Evolutionary conservation across 306 rosid species (phyloP), one percentile per base, ranked within the genome.

Genomic region (Castanea mollissima): DNA sequence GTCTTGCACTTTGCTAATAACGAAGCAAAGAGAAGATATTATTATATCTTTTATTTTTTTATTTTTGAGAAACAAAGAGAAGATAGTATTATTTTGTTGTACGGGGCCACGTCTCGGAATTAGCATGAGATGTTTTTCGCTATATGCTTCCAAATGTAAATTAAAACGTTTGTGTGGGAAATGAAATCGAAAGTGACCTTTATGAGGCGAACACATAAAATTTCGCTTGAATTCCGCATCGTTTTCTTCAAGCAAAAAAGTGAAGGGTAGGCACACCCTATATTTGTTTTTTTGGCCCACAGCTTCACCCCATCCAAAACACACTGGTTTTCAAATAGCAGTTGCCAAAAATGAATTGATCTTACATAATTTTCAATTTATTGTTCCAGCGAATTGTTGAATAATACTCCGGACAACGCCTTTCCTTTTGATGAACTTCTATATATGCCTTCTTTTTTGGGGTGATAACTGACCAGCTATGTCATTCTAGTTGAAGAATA

Each of bases 171-270:
- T 64, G 65, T 52, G 83, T 25, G 69, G 54, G 57, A 70, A 54
- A 60, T 58, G 74, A 72, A 18, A 51, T 44, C 38, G 31, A 56
- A 58, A 78, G 65, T 69, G 76, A 44, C 71, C 34, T 52, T 38
- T 10, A 2, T 49, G 62, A 76, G 78, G 77, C 81, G 54, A 82
- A 76, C 62, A 38, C 68, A 69, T 44, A 64, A 15, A 20, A 32
- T 52, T 72, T 41, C 13, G 64, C 71, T 34, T 65, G 67, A 76
- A 76, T 71, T 64, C 72, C 75, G 75, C 75, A 69, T 82, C 59
- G 69, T 72, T 49, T 77, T 82, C 81, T 82, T 72, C 63, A 5
- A 23, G 63, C 56, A n/a, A 32, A 72, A 20, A 20, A 81, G 32
- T 76, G 16, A 49, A 12, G 16, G 5, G 16, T 11, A 12, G 46